Evolutionary conservation across 345 rosid species (phyloP).

Genomic region (Fremontodendron californicum): DNA sequence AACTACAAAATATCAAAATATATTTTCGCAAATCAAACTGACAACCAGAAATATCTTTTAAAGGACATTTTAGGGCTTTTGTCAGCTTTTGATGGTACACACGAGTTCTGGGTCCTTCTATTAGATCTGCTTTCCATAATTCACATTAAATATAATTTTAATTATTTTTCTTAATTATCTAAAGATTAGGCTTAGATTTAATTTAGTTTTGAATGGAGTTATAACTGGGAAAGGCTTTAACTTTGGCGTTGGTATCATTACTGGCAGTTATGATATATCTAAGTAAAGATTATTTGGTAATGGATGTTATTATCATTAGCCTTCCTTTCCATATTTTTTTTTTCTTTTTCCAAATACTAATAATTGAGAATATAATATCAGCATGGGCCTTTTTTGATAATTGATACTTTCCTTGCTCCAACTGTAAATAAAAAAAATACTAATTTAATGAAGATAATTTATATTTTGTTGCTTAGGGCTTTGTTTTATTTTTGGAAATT

Average conservation of each 20-base stretch:
- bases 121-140: neutral
- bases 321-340: neutral
- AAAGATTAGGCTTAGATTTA: neutral
- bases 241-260: neutral
- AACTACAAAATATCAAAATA: too few species aligned
- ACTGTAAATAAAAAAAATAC: neutral
- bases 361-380: neutral
- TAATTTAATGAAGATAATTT: neutral
- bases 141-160: too few species aligned
- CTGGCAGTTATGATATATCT: neutral
- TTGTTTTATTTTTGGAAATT: neutral
- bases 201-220: neutral
- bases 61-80: neutral
- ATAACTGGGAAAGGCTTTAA: neutral
- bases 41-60: conserved; percentile 1
- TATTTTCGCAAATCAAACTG: too few species aligned
- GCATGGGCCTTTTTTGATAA: neutral
- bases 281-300: neutral
- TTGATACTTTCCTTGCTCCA: neutral
- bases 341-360: neutral
- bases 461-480: neutral
- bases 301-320: neutral
- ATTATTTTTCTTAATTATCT: neutral
- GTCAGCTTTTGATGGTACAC: neutral
- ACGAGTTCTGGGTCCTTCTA: neutral